A percentile compares a stretch with the other conserved stretches of the same genome.
Evolutionary conservation across 306 rosid genomes (phyloP).

Genomic region (Benincasa hispida): DNA sequence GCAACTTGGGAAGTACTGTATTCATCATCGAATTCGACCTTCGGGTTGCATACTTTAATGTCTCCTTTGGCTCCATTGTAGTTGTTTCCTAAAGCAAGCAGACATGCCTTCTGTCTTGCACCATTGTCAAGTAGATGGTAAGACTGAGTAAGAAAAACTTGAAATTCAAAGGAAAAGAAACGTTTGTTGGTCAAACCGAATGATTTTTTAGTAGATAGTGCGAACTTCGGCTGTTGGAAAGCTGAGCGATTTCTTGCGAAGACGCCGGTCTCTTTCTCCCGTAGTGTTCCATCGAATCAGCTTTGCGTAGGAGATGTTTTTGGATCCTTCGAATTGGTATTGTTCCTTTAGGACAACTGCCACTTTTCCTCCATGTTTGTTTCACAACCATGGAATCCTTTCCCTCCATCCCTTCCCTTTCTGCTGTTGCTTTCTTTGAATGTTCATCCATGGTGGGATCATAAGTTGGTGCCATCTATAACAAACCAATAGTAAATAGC

Average conservation of each 20-base stretch:
- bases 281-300: slow-evolving; percentile 10
- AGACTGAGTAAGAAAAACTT: neutral
- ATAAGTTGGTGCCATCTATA: slow-evolving; percentile 31
- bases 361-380: slow-evolving; percentile 48
- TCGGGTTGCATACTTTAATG: slow-evolving; percentile 19
- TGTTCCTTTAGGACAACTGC: slow-evolving; percentile 61
- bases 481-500: neutral
- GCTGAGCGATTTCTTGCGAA: slow-evolving; percentile 7
- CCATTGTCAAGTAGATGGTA: neutral
- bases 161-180: neutral
- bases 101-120: slow-evolving; percentile 18
- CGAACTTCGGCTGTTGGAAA: neutral
- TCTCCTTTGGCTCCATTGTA: slow-evolving; percentile 24
- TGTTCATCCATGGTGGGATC: neutral
- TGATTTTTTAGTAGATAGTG: slow-evolving; percentile 9
- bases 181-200: slow-evolving; percentile 12
- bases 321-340: slow-evolving; percentile 41
- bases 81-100: slow-evolving; percentile 16
- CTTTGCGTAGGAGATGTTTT: slow-evolving; percentile 25
- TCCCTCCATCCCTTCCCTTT: neutral
- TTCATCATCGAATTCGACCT: slow-evolving; percentile 19
- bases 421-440: neutral
- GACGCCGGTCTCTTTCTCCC: slow-evolving; percentile 26
- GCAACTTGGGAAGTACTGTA: slow-evolving; percentile 18
- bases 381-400: slow-evolving; percentile 8